Evolutionary conservation across 495 filamentous ascomycete genomes (phyloP), one percentile per base, ranked within the genome.

Genomic region (Daldinia bambusicola): DNA sequence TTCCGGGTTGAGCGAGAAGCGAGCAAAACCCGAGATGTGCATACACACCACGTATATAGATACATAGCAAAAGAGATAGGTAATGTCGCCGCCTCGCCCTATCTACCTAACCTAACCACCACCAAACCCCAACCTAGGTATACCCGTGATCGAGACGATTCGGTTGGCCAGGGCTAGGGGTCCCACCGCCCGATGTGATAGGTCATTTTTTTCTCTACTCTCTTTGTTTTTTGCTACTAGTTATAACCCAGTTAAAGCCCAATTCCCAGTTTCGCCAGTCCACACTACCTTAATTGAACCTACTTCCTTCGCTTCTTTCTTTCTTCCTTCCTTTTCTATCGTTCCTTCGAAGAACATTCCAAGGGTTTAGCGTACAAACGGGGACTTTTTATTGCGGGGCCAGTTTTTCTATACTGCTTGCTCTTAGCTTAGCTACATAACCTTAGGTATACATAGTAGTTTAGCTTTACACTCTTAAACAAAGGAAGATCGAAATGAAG

Each of bases 231-330:
- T 3, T 26, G 1, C 26, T 26, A 3, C 3, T 26, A 26, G 26
- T 26, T 26, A 26, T 26, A 26, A 26, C 26, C 26, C 26, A 26
- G 26, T 26, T 53, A 53, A 31, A 53, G n/a, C 50, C 50, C 30
- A 32, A 14, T 53, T 32, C 22, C 22, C 26, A 26, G 26, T 26
- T 1, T 26, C 26, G 26, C 26, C 26, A 32, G 50, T 32, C 50
- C 50, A 53, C 50, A 26, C 26, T 53, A 53, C 50, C 50, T 53
- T 53, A 53, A 32, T 53, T 31, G 50, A 32, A 53, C 50, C 26
- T 26, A 26, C 26, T 3, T 3, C 26, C 26, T 26, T 26, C n/a
- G n/a, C n/a, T n/a, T n/a, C n/a, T n/a, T 26, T 3, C 26, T 26
- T 26, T 3, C 26, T 1, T 3, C 26, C 26, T 26, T 26, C 26